Evolutionary conservation across 257 asterid species (phyloP).

Genomic region (Euphrasia confusa): DNA sequence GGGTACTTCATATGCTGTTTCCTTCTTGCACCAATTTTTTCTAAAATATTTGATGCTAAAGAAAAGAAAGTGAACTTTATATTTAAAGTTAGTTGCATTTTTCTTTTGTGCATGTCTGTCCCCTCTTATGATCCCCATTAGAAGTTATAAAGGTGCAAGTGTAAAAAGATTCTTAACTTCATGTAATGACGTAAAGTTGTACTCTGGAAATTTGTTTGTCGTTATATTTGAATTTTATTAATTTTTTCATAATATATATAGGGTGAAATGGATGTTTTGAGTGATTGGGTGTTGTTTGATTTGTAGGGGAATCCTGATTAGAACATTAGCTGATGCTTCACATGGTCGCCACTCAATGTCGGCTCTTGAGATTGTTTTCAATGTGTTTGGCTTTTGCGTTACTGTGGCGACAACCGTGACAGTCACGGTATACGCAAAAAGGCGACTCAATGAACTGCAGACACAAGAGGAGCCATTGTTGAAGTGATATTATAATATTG

Average conservation of each 20-base stretch:
- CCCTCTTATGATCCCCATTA: not conserved
- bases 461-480: slow-evolving; percentile 53
- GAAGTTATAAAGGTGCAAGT: not conserved
- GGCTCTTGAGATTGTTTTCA: slow-evolving; percentile 48
- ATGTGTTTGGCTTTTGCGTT: slow-evolving; percentile 53
- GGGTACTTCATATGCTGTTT: not conserved
- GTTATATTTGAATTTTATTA: not conserved
- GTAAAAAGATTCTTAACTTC: too few relatives aligned
- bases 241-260: not conserved
- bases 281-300: slow-evolving; percentile 15
- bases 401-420: slow-evolving; percentile 54
- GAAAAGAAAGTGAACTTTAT: slow-evolving; percentile 4
- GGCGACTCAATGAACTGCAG: slow-evolving; percentile 65
- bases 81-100: not conserved
- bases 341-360: slow-evolving; percentile 43
- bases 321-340: slow-evolving; percentile 77
- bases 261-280: slow-evolving; percentile 4
- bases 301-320: slow-evolving; percentile 69
- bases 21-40: not conserved
- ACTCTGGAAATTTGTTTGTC: not conserved
- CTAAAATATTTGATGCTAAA: slow-evolving; percentile 8
- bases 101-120: not conserved
- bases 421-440: slow-evolving; percentile 60
- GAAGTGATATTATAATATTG: slow-evolving; percentile 34
- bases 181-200: not conserved